Percentiles rank a stretch among this genome's conserved stretches.
phyloP scores from a whole-genome alignment of 352 stramenopile genomes.

The Phytopythium ostracodes region DNA sequence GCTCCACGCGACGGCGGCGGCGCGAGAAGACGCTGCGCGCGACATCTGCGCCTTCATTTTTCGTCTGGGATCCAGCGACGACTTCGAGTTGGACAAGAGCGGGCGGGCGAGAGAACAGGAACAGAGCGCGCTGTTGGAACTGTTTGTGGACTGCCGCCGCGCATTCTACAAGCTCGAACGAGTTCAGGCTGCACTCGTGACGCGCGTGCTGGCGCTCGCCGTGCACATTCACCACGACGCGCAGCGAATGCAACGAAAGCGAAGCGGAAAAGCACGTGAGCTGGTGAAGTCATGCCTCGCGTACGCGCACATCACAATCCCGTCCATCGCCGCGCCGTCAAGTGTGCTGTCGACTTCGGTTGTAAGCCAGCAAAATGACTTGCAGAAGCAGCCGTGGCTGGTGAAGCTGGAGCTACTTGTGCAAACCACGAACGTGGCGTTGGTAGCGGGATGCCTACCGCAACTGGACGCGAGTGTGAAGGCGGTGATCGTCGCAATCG shows the following conservation, averaged over 20 bases:
- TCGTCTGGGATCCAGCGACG: constrained; percentile 39
- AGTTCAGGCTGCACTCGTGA: constrained; percentile 59
- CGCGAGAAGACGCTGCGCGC: constrained; percentile 47
- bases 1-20: constrained; percentile 46
- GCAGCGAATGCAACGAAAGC: constrained; percentile 12
- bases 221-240: constrained; percentile 42
- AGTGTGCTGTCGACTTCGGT: not conserved
- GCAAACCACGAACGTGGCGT: constrained; percentile 57
- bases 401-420: constrained; percentile 65
- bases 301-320: constrained; percentile 89
- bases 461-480: constrained; percentile 88
- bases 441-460: constrained; percentile 69
- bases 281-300: constrained; percentile 90
- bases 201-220: constrained; percentile 52
- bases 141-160: constrained; percentile 86
- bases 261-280: constrained; percentile 31
- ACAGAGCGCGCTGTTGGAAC: constrained; percentile 76
- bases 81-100: constrained; percentile 4
- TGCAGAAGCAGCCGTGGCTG: constrained; percentile 7
- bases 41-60: constrained; percentile 85
- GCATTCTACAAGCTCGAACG: constrained; percentile 86
- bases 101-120: constrained; percentile 47
- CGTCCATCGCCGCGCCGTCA: constrained; percentile 52
- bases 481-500: constrained; percentile 66
- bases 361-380: not conserved